phyloP scores from a whole-genome alignment of 768 basidiomycete species.

The Xerocomus brunneocitrinus region DNA sequence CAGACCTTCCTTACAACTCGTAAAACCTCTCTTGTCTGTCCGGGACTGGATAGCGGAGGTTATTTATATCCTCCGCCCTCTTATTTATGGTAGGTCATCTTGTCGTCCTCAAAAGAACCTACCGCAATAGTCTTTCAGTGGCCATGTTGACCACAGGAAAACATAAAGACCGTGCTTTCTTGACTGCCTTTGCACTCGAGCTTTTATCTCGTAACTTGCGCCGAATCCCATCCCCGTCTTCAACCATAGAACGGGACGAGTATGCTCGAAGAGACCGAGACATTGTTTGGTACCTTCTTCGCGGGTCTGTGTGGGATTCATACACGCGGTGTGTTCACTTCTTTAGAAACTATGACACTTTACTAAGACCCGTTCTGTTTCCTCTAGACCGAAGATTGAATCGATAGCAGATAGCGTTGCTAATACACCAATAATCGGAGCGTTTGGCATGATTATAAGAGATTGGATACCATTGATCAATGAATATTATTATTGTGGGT shows the following conservation, averaged over 20 bases:
- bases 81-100: constrained; percentile 62
- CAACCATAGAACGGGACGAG: constrained; percentile 65
- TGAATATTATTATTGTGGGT: constrained; percentile 87
- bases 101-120: constrained; percentile 9
- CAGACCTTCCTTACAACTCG: constrained; percentile 62
- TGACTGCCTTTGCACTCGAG: constrained; percentile 63
- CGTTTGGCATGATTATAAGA: constrained; percentile 64
- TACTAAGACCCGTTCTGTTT: not conserved
- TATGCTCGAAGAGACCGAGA: constrained; percentile 81
- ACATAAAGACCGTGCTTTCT: constrained; percentile 51
- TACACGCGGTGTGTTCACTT: constrained; percentile 57
- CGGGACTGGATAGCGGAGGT: constrained; percentile 74
- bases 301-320: constrained; percentile 79
- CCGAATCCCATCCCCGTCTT: constrained; percentile 56
- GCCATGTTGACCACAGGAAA: constrained; percentile 20
- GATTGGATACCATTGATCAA: constrained; percentile 89
- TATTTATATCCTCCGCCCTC: constrained; percentile 67
- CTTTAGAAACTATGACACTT: constrained; percentile 2
- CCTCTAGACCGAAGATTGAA: constrained; percentile 71
- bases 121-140: constrained; percentile 12
- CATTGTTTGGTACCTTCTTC: constrained; percentile 78
- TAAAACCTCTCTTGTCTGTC: constrained; percentile 55
- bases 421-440: constrained; percentile 57
- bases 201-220: constrained; percentile 73
- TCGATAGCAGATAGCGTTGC: constrained; percentile 52